These are phyloP conservation scores for Gastrolobium bilobum DNA, from an alignment of 306 rosid genomes.

Conservation along the genomic window DNA sequence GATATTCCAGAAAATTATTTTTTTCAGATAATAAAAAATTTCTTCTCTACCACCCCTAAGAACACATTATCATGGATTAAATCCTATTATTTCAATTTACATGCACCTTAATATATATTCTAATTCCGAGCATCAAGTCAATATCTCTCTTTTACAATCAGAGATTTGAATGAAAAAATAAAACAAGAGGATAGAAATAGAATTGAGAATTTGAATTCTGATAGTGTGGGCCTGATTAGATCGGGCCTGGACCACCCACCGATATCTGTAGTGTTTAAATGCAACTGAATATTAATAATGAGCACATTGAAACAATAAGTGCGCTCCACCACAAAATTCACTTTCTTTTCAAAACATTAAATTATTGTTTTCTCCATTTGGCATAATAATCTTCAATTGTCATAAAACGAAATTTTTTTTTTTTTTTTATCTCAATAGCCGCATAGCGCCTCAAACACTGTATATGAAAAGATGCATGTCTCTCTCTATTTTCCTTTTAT, in stretches of 20 bases:
- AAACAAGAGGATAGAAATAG: not conserved
- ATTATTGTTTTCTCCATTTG: not conserved
- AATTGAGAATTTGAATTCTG: not conserved
- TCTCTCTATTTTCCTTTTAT: not conserved
- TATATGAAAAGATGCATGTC: constrained; percentile 19
- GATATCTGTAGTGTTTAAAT: constrained; percentile 18
- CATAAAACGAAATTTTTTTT: not conserved
- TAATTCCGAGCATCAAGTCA: no score
- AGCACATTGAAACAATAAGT: constrained; percentile 22
- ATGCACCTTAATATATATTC: no score
- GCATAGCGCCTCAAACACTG: not conserved
- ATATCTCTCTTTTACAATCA: not conserved
- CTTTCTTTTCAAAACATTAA: not conserved
- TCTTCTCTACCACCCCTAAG: no score
- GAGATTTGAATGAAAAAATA: no score
- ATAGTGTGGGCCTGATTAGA: constrained; percentile 39
- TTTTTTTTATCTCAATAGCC: not conserved
- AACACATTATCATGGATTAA: no score
- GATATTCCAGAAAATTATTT: no score
- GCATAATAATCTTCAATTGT: not conserved
- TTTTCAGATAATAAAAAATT: no score
- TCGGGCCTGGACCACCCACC: constrained; percentile 52
- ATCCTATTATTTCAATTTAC: no score
- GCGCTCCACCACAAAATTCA: constrained; percentile 41
- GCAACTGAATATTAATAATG: constrained; percentile 18